Conservation (phyloP, 1,284 basidiomycete species). For the Fomes fomentarius region DNA sequence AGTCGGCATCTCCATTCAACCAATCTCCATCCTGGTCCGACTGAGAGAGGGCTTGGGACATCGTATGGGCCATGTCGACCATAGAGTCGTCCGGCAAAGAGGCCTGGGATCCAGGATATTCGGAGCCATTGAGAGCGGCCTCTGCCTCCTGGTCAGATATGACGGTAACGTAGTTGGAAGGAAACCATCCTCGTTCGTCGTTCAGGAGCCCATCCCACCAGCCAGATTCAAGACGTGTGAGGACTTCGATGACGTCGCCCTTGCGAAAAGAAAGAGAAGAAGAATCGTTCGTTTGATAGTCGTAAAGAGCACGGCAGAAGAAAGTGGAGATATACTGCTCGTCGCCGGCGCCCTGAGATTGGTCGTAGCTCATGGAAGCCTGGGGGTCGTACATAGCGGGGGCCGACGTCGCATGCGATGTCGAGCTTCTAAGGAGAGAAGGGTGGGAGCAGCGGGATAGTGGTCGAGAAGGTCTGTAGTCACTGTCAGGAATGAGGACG, state of each 20-base stretch:
- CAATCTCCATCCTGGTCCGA: conserved; percentile 37
- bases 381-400: conserved; percentile 26
- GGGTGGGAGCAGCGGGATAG: conserved; percentile 7
- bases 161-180: conserved; percentile 89
- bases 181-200: conserved; percentile 95
- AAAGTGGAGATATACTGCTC: conserved; percentile 69
- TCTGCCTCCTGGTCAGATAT: conserved; percentile 85
- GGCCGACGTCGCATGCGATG: conserved; percentile 25
- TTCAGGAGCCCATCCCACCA: conserved; percentile 99
- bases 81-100: conserved; percentile 38
- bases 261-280: conserved; percentile 88
- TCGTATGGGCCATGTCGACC: conserved; percentile 54
- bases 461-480: conserved; percentile 11
- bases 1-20: conserved; percentile 31
- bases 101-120: conserved; percentile 35
- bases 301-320: conserved; percentile 92
- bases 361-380: conserved; percentile 23
- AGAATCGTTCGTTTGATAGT: conserved; percentile 87
- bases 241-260: conserved; percentile 93
- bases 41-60: conserved; percentile 43
- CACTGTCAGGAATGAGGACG: too few relatives aligned
- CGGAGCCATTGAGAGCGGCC: conserved; percentile 55
- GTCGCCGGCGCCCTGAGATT: conserved; percentile 36
- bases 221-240: conserved; percentile 89
- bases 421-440: not conserved